A percentile compares a stretch with the other conserved stretches of the same genome.
These are phyloP conservation scores for Haberlea rhodopensis DNA, from an alignment of 257 asterid species.

Conservation along the genomic window DNA sequence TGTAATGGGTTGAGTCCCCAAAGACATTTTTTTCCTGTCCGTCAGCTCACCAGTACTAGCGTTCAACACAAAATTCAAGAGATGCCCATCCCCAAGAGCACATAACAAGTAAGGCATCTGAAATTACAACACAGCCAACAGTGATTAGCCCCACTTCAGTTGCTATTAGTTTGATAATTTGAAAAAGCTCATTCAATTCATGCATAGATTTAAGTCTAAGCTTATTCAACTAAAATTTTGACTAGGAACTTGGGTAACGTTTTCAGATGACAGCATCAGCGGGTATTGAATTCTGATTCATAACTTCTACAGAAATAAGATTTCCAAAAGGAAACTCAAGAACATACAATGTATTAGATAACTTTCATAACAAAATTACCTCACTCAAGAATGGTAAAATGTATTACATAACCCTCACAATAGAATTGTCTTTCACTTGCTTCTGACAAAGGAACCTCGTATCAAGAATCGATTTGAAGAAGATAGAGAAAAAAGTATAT, in stretches of 20 bases:
- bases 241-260: background rate
- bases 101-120: slow-evolving; percentile 95
- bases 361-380: too few species aligned
- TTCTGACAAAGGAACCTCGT: background rate
- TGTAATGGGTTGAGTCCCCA: slow-evolving; percentile 94
- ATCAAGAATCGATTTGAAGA: background rate
- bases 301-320: background rate
- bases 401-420: too few species aligned
- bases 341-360: background rate
- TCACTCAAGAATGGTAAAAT: too few species aligned
- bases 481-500: background rate
- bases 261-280: background rate
- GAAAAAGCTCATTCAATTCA: background rate
- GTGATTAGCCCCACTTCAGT: slow-evolving; percentile 10
- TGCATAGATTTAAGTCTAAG: background rate
- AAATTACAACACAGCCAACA: slow-evolving; percentile 26
- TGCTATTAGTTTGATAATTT: slow-evolving; percentile 8
- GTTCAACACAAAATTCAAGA: slow-evolving; percentile 80
- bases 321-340: background rate
- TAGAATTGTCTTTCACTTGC: background rate
- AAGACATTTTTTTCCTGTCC: slow-evolving; percentile 93
- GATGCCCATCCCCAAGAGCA: slow-evolving; percentile 99
- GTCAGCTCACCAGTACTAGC: slow-evolving; percentile 76
- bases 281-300: background rate
- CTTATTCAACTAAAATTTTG: background rate